Conservation (phyloP, 176 grass and related monocot genomes). For the Oropetium thomaeum region DNA sequence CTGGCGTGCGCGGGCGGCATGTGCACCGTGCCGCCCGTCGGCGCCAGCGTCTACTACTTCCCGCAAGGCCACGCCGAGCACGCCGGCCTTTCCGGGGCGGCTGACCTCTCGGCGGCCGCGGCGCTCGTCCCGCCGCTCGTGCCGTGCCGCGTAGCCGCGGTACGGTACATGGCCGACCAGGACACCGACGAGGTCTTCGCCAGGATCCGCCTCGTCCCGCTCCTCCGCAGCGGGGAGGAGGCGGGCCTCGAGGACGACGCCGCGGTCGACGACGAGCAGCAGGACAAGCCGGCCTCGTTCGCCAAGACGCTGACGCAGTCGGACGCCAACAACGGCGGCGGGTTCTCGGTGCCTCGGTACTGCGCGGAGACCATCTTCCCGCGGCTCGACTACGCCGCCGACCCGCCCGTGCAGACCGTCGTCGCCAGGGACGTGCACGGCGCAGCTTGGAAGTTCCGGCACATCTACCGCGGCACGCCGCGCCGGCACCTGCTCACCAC, state of each 20-base stretch:
- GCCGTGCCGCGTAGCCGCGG: constrained; percentile 60
- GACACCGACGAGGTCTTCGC: constrained; percentile 91
- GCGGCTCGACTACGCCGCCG: constrained; percentile 72
- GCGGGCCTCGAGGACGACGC: constrained; percentile 27
- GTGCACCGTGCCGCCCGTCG: constrained; percentile 79
- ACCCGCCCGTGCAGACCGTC: constrained; percentile 87
- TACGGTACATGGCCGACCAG: constrained; percentile 74
- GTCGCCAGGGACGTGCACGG: constrained; percentile 91
- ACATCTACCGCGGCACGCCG: constrained; percentile 95
- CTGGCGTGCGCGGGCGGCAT: constrained; percentile 88
- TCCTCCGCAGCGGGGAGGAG: constrained; percentile 19
- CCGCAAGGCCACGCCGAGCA: constrained; percentile 99
- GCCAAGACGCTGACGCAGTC: constrained; percentile 98
- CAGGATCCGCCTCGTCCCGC: constrained; percentile 61
- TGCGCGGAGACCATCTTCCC: constrained; percentile 97
- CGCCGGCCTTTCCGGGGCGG: constrained; percentile 35
- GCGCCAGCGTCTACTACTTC: constrained; percentile 85
- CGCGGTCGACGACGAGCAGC: constrained; percentile 8
- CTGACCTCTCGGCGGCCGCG: constrained; percentile 20
- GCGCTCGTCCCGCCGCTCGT: constrained; percentile 45
- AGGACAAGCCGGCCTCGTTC: constrained; percentile 82
- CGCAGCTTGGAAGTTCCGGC: constrained; percentile 74
- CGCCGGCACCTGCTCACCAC: constrained; percentile 87
- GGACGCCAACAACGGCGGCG: constrained; percentile 94
- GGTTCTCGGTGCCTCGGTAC: constrained; percentile 92